Conservation (phyloP, 257 asterid genomes). For the Solanum peruvianum region DNA sequence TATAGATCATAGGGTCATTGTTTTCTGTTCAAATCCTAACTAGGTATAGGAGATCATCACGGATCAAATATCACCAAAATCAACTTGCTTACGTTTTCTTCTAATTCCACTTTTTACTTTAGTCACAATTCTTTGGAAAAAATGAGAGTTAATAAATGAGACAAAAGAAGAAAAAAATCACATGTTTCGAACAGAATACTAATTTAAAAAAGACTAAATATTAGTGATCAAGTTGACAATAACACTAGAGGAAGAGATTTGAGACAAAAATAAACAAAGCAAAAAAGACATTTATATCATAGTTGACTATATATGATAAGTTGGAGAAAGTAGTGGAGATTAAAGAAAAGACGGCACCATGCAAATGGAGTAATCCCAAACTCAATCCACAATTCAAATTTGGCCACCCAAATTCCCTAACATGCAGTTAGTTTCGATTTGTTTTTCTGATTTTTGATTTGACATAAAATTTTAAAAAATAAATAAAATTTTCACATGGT, state of each 20-base stretch:
- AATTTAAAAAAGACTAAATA: not conserved
- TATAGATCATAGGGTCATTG: not conserved
- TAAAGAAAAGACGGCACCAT: not conserved
- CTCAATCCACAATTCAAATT: not conserved
- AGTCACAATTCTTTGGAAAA: not conserved
- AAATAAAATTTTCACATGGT: too few relatives aligned
- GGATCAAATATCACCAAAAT: not conserved
- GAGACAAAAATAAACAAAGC: not conserved
- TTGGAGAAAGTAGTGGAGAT: not conserved
- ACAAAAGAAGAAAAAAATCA: not conserved
- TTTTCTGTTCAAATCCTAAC: not conserved
- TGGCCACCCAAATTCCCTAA: not conserved
- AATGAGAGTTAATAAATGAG: not conserved
- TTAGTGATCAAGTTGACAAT: not conserved
- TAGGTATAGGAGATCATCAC: not conserved
- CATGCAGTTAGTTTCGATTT: not conserved
- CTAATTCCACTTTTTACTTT: not conserved
- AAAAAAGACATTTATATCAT: not conserved
- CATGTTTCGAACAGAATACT: not conserved
- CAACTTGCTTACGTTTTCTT: not conserved
- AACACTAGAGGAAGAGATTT: not conserved
- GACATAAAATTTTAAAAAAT: too few relatives aligned
- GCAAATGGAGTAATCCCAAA: not conserved
- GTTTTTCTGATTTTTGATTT: not conserved
- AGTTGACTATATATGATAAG: not conserved